Conservation (phyloP, 2,329 filamentous ascomycete genomes). For the Colletotrichum tropicale region DNA sequence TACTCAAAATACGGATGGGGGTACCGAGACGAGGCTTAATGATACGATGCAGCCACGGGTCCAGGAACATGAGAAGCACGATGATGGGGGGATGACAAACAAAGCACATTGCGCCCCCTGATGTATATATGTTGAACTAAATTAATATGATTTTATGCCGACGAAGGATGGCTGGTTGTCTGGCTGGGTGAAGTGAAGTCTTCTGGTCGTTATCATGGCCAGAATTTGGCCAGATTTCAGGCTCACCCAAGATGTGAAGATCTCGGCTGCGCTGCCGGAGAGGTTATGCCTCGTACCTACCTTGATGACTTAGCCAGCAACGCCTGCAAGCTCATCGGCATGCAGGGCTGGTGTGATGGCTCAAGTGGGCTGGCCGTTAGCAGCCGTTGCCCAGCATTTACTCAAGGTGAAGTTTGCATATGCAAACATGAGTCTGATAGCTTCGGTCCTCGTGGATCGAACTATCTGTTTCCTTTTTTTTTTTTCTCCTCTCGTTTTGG, state of each 20-base stretch:
- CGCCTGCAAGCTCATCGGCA: neutral
- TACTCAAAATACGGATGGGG: neutral
- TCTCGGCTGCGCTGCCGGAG: neutral
- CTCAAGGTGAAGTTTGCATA: no score
- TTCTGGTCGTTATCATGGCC: neutral
- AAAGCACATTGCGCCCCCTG: neutral
- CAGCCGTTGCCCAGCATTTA: no score
- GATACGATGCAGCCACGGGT: neutral
- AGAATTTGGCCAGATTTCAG: no score
- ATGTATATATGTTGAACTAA: neutral
- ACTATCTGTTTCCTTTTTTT: no score
- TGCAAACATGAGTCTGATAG: no score
- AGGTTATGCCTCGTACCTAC: fast-evolving
- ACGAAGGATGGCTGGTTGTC: neutral
- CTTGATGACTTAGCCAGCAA: neutral
- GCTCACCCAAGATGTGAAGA: neutral
- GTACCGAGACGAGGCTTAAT: neutral
- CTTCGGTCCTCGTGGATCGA: no score
- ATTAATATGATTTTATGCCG: neutral
- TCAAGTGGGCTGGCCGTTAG: neutral
- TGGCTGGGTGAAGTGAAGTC: neutral
- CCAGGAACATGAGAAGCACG: neutral
- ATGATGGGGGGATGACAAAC: neutral
- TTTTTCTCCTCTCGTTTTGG: no score
- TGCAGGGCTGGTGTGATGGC: neutral